Conservation (phyloP, 1,284 basidiomycete species). For the Rhizopogon hawkerae region DNA sequence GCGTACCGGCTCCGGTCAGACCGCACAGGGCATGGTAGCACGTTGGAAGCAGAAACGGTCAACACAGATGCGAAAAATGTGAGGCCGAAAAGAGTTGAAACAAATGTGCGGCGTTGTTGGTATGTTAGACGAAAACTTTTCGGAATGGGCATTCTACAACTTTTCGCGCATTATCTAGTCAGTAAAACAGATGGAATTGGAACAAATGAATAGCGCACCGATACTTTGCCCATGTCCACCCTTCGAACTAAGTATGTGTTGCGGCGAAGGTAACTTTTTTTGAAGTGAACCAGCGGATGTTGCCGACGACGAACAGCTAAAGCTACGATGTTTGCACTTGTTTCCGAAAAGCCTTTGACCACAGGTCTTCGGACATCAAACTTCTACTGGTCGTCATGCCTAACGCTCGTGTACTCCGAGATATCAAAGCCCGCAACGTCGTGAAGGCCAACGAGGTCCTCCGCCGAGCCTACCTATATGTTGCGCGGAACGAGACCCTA, state of each 20-base stretch:
- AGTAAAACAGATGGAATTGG: not conserved
- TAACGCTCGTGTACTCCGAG: constrained; percentile 62
- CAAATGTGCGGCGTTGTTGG: constrained; percentile 58
- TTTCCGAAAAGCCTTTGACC: constrained; percentile 14
- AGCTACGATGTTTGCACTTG: constrained; percentile 14
- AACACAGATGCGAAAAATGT: constrained; percentile 69
- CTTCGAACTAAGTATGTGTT: not conserved
- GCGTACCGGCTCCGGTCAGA: constrained; percentile 46
- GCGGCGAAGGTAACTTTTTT: not conserved
- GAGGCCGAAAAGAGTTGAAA: constrained; percentile 69
- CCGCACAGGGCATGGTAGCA: constrained; percentile 69
- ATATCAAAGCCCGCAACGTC: constrained; percentile 66
- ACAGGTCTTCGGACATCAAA: not conserved
- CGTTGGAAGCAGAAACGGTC: constrained; percentile 72
- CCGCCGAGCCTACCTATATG: constrained; percentile 81
- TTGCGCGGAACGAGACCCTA: constrained; percentile 81
- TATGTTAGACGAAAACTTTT: constrained; percentile 52
- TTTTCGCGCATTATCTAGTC: constrained; percentile 1
- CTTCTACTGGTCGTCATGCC: constrained; percentile 18
- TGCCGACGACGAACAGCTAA: not conserved
- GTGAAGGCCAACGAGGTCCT: constrained; percentile 71
- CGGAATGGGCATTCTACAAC: constrained; percentile 42
- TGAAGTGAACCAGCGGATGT: constrained; percentile 1
- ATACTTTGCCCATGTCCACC: constrained; percentile 21
- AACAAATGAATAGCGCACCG: constrained; percentile 11